phyloP scores from a whole-genome alignment of 768 basidiomycete genomes.

The Dioszegia crocea region DNA sequence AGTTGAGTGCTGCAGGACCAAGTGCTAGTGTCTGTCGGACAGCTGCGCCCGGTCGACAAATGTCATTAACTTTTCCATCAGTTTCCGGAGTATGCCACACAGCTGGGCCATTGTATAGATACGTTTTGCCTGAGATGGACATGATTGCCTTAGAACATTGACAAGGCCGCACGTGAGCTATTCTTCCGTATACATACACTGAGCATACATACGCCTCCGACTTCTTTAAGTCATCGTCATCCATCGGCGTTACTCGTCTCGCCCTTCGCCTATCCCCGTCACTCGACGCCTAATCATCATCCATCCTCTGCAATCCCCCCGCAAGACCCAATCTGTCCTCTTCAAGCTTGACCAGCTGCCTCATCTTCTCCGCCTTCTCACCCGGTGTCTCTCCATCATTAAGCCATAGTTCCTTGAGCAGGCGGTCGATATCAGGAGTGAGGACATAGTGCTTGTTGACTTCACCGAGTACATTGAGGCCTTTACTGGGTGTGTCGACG shows the following conservation, averaged over 20 bases:
- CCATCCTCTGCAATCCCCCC: slow-evolving; percentile 34
- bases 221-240: too few species aligned
- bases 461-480: slow-evolving; percentile 72
- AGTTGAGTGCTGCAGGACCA: too few species aligned
- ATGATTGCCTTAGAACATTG: too few species aligned
- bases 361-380: slow-evolving; percentile 27
- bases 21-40: too few species aligned
- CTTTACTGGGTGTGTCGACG: slow-evolving; percentile 61
- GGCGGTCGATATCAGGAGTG: slow-evolving; percentile 73
- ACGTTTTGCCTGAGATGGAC: too few species aligned
- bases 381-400: slow-evolving; percentile 44
- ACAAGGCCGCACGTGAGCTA: too few species aligned
- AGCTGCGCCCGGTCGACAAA: too few species aligned
- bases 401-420: slow-evolving; percentile 64
- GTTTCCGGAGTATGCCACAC: too few species aligned
- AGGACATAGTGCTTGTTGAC: slow-evolving; percentile 78
- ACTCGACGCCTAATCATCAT: slow-evolving; percentile 12
- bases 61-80: too few species aligned
- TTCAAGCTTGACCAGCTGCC: slow-evolving; percentile 1
- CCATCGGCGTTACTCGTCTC: not conserved
- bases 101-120: too few species aligned
- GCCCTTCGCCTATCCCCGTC: not conserved
- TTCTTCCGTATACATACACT: too few species aligned
- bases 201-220: too few species aligned
- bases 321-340: slow-evolving; percentile 13